Evolutionary conservation across 805 yeast genomes (phyloP).

Genomic region (Cephaloascus fragrans): DNA sequence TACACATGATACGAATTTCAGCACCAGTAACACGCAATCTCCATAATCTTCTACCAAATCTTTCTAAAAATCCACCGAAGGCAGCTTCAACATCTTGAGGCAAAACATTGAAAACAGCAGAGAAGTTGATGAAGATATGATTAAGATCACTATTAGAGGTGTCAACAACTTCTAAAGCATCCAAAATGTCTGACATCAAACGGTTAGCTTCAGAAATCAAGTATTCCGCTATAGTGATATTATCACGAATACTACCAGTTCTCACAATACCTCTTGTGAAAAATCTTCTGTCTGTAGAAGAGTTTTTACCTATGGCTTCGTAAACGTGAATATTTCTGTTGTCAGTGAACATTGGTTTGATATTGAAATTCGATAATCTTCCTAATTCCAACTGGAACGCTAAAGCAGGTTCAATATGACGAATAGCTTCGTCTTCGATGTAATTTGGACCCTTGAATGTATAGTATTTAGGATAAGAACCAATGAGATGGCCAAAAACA

Average conservation of each 20-base stretch:
- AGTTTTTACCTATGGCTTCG: conserved; percentile 91
- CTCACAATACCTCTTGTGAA: conserved; percentile 96
- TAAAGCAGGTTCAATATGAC: conserved; percentile 97
- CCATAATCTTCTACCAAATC: conserved; percentile 96
- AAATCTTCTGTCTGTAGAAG: conserved; percentile 88
- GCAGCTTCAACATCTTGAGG: conserved; percentile 97
- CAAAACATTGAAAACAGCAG: conserved; percentile 88
- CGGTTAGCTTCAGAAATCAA: conserved; percentile 94
- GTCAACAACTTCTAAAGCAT: conserved; percentile 88
- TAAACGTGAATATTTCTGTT: conserved; percentile 97
- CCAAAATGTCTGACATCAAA: conserved; percentile 91
- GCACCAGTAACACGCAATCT: conserved; percentile 95
- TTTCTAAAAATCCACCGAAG: conserved; percentile 93
- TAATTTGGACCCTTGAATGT: conserved; percentile 89
- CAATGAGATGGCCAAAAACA: conserved; percentile 74
- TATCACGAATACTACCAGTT: conserved; percentile 91
- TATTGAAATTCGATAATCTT: conserved; percentile 88
- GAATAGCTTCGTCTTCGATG: conserved; percentile 81
- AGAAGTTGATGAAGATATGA: conserved; percentile 94
- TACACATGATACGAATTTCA: conserved; percentile 92
- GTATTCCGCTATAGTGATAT: conserved; percentile 86
- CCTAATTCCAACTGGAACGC: conserved; percentile 96
- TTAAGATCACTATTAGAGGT: conserved; percentile 92
- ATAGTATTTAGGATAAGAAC: conserved; percentile 89
- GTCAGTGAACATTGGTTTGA: conserved; percentile 90